Base-by-base conservation (phyloP, 441 rosid species). In the Arabidopsis lyrata region DNA sequence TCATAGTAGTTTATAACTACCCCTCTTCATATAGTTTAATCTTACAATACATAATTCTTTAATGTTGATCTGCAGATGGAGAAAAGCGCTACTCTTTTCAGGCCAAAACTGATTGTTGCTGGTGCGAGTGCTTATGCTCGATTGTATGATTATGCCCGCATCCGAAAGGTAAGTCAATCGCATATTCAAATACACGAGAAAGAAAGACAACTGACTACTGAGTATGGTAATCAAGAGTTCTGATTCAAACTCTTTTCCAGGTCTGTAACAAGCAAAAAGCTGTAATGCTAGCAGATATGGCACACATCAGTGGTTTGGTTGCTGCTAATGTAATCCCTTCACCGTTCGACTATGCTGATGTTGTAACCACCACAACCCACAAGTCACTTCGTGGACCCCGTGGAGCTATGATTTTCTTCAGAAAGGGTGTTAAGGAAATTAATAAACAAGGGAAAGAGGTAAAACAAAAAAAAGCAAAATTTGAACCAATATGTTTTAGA, bases 71-170 rank as follows among this genome's bases (percentile, higher is more conserved):
- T 85, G 79, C 82, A 92, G 99, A 52, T 95, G 95, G 99, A 92
- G 88, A 95, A 88, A 85, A 95, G 88, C 63, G 98, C 98, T 34
- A 58, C 86, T 18, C 95, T 95, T 68, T 95, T 88, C 83, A 86
- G 99, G 81, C 98, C 99, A 64, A 95, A 95, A 74, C 77, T 95
- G 76, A 89, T 95, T 72, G 99, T 95, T 74, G 99, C 98, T 70
- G 98, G 99, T 75, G 99, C 99, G 63, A 95, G 99, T 74, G 98
- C 99, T 77, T 95, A 95, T 80, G 99, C 99, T 60, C 86, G 97
- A 22, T 88, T 95, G 41, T 95, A 95, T 83, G 99, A 92, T 68
- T 95, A 95, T 86, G 95, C 89, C 55, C 88, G 87, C 36, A 95
- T 95, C 61, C 86, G 98, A 22, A 92, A 95, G 91, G 99, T 95